Conservation (phyloP, 768 basidiomycete species). For the Panaeolus papilionaceus region DNA sequence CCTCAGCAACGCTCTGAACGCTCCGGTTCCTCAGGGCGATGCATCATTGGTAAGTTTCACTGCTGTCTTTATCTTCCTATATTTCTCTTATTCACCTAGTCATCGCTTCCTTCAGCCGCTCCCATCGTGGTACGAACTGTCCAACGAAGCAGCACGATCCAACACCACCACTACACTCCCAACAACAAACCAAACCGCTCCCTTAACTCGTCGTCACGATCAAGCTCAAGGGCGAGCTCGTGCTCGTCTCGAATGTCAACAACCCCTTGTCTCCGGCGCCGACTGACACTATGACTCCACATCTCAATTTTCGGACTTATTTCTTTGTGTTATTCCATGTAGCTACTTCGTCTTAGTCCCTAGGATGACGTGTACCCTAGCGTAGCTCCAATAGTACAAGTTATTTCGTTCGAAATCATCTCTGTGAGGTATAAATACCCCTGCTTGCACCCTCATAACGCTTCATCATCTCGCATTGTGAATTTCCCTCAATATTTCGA, state of each 20-base stretch:
- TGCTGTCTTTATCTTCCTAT: neutral
- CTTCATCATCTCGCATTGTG: no score
- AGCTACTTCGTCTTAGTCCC: no score
- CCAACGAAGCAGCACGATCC: neutral
- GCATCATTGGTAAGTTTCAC: neutral
- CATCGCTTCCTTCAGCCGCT: neutral
- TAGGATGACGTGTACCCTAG: no score
- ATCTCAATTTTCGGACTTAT: neutral
- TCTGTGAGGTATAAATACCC: no score
- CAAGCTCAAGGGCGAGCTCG: neutral
- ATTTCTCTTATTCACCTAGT: neutral
- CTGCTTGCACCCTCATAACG: neutral
- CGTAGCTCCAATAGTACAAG: no score
- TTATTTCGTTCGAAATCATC: no score
- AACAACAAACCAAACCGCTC: neutral
- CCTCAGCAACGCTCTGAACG: no score
- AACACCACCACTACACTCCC: neutral
- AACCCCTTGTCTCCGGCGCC: neutral
- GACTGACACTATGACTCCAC: neutral
- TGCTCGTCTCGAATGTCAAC: neutral
- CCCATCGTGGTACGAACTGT: neutral
- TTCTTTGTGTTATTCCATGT: neutral
- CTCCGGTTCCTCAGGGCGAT: neutral
- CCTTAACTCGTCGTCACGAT: neutral
- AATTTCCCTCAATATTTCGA: no score